Evolutionary conservation across 441 rosid genomes (phyloP).

Genomic region (Dalechampia spathulata): DNA sequence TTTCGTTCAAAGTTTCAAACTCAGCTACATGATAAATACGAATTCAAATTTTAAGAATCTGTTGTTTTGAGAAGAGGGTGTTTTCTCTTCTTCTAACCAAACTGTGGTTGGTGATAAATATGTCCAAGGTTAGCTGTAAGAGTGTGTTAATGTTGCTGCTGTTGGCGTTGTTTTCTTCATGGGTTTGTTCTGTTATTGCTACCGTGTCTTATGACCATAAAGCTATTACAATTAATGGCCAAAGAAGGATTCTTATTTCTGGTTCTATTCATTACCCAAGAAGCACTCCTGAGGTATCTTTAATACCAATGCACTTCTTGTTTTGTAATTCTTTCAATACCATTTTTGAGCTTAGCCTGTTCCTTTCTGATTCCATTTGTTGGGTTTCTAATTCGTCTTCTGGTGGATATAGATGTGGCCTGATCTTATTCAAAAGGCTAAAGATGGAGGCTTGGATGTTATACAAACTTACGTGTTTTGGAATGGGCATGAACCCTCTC

Average conservation of each 20-base stretch:
- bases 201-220: conserved; percentile 42
- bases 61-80: too few species aligned
- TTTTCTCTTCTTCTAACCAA: too few species aligned
- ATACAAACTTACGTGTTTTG: conserved; percentile 82
- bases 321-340: too few species aligned
- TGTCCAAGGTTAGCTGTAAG: too few species aligned
- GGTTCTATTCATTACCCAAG: conserved; percentile 41
- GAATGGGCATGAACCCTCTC: conserved; percentile 82
- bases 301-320: conserved; percentile 9
- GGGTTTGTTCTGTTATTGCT: conserved; percentile 41
- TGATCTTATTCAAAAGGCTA: too few species aligned
- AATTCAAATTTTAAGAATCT: too few species aligned
- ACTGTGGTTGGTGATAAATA: too few species aligned
- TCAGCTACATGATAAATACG: too few species aligned
- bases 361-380: not conserved
- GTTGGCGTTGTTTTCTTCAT: conserved; percentile 23
- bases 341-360: too few species aligned
- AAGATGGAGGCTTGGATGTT: too few species aligned
- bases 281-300: conserved; percentile 49
- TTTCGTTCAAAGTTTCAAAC: too few species aligned
- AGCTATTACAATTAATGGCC: conserved; percentile 41
- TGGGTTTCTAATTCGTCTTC: too few species aligned
- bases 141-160: conserved; percentile 8
- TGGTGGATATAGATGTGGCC: conserved; percentile 62
- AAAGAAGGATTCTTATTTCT: conserved; percentile 44